Conservation (phyloP, 129 eudicot genomes). For the Artemisia annua region DNA sequence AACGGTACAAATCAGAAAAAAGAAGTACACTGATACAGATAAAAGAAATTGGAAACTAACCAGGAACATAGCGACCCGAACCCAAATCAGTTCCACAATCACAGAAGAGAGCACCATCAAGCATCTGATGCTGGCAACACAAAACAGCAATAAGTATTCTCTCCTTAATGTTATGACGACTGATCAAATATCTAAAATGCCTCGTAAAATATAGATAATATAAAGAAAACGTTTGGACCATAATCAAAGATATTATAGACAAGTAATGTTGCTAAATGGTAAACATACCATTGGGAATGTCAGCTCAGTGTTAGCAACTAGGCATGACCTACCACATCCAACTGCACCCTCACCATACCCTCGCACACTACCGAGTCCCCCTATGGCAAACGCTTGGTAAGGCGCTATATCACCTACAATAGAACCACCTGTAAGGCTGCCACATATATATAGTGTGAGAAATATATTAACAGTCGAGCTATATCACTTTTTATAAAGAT, state of each 20-base stretch:
- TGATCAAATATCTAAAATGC: constrained; percentile 8
- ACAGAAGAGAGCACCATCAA: constrained; percentile 79
- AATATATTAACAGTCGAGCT: background rate
- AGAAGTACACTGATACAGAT: background rate
- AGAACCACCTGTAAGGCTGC: constrained; percentile 95
- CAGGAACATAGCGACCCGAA: constrained; percentile 92
- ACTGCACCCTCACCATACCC: constrained; percentile 98
- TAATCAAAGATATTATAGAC: background rate
- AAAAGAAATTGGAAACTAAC: constrained; percentile 42
- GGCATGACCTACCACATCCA: constrained; percentile 92
- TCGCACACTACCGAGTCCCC: constrained; percentile 92
- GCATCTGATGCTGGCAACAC: constrained; percentile 57
- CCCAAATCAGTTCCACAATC: constrained; percentile 94
- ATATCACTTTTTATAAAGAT: too few species aligned
- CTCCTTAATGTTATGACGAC: background rate
- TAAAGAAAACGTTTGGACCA: background rate
- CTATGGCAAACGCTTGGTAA: constrained; percentile 95
- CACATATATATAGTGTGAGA: constrained; percentile 16
- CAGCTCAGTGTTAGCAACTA: constrained; percentile 84
- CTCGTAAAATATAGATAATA: background rate
- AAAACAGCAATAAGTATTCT: constrained; percentile 1
- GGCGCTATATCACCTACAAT: constrained; percentile 97
- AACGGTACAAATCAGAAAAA: background rate
- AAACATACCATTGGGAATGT: constrained; percentile 84
- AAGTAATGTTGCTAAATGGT: background rate